These are phyloP conservation scores for Cutaneotrichosporon cyanovorans DNA, from an alignment of 1,284 basidiomycete species.

Conservation along the genomic window DNA sequence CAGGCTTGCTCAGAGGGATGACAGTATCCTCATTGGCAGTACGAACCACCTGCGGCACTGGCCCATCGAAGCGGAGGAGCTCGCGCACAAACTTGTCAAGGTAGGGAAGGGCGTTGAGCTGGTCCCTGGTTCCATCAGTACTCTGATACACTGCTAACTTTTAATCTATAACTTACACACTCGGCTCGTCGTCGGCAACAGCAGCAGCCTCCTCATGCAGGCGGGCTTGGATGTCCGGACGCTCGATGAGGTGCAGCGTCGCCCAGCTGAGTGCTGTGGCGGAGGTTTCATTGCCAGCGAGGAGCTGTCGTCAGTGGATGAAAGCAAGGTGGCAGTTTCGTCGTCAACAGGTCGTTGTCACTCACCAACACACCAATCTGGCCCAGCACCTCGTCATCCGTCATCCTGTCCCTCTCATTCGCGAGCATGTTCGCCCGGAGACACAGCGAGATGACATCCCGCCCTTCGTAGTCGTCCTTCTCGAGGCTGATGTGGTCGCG, in stretches of 20 bases:
- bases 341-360: too few species aligned
- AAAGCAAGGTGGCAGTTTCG: too few species aligned
- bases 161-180: neutral
- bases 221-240: slow-evolving; percentile 53
- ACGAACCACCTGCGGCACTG: slow-evolving; percentile 61
- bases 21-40: slow-evolving; percentile 53
- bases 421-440: slow-evolving; percentile 55
- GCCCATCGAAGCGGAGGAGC: slow-evolving; percentile 58
- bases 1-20: slow-evolving; percentile 53
- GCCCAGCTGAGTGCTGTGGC: slow-evolving; percentile 65
- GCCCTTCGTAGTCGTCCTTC: slow-evolving; percentile 48
- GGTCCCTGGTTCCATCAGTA: slow-evolving; percentile 36
- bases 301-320: slow-evolving; percentile 28
- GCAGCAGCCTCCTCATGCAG: slow-evolving; percentile 53
- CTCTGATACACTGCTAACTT: too few species aligned
- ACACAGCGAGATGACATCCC: slow-evolving; percentile 47
- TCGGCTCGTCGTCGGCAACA: slow-evolving; percentile 43
- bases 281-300: slow-evolving; percentile 67
- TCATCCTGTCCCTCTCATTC: slow-evolving; percentile 53
- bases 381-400: slow-evolving; percentile 59
- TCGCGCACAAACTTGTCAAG: slow-evolving; percentile 63
- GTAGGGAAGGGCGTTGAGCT: slow-evolving; percentile 50
- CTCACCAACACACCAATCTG: slow-evolving; percentile 68
- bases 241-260: slow-evolving; percentile 56
- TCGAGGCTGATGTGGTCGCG: slow-evolving; percentile 31